Base-by-base conservation (phyloP, 2,329 filamentous ascomycete species). In the Xylaria sp. region DNA sequence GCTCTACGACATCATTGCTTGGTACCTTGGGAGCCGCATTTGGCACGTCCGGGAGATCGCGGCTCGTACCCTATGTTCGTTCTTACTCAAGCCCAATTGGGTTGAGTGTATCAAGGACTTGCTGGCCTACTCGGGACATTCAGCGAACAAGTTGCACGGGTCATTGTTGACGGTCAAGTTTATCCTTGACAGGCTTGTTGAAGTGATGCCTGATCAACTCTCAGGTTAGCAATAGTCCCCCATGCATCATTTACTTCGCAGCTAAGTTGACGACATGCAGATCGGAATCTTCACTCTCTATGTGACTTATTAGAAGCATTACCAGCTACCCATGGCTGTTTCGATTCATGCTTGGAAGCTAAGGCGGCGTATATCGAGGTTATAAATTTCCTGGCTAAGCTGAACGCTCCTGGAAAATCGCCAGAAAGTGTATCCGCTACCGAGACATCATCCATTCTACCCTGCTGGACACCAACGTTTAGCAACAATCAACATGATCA, bases 21-120 rank as follows among this genome's bases (percentile, higher is more conserved):
- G 76, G 39, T 86, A 92, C 50, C 77, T 91, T 2, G 81, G 77
- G 9, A 91, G 87, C 57, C 81, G 81, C 0, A 82, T 91, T 17
- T 94, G 91, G 91, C 89, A 92, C 66, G 84, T 94, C 6, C 80
- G 91, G 45, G 90, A 93, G 63, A 91, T 92, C 69, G 89, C 90
- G 1, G 89, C 90, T 0, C 80, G 88, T 16, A 90, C 90, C 0
- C 76, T 90, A 11, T 86, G 84, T 65, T 85, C 84, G 0, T 84
- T 88, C 56, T 71, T 87, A 19, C 69, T 86, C 1, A 75, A 78
- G 17, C 70, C 76, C 2, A 70, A 75, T 20, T 85, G 82, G 81
- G 66, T 80, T 0, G 62, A 63, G 8, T 67, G 68, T 1, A 66
- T 84, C 4, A 67, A 66, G 21, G 54, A 58, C 13, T 65, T 81